A percentile compares a stretch with the other conserved stretches of the same genome.
Evolutionary conservation across 345 rosid species (phyloP).

Genomic region (Eucalyptus cloeziana): DNA sequence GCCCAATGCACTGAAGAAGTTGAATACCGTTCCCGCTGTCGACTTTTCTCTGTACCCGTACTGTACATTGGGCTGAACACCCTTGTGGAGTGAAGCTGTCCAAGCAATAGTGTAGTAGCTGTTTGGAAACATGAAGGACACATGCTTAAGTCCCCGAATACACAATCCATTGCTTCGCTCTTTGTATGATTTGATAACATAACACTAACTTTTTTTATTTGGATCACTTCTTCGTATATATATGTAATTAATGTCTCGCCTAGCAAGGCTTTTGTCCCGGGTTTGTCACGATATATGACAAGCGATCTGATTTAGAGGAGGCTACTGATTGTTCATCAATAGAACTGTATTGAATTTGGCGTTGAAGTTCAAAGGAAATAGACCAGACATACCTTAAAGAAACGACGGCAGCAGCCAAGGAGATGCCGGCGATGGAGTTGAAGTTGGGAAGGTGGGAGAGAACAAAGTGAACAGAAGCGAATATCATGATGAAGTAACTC

Average conservation of each 20-base stretch:
- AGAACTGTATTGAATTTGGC: background rate
- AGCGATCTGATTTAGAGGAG: background rate
- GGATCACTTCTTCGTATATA: background rate
- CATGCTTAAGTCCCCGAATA: background rate
- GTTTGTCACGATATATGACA: background rate
- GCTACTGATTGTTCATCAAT: background rate
- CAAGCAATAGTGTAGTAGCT: constrained; percentile 79
- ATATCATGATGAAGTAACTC: constrained; percentile 59
- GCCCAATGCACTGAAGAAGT: constrained; percentile 56
- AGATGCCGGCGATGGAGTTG: constrained; percentile 61
- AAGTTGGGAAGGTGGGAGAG: constrained; percentile 83
- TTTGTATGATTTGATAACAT: background rate
- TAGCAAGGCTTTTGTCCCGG: background rate
- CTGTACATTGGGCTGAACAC: constrained; percentile 34
- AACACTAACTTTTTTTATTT: background rate
- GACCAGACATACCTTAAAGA: too few relatives aligned
- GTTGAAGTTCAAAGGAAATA: background rate
- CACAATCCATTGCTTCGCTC: background rate
- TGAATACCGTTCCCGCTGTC: constrained; percentile 26
- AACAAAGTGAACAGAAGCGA: constrained; percentile 39
- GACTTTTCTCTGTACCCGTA: constrained; percentile 27
- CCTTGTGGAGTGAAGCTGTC: constrained; percentile 39
- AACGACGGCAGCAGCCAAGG: constrained; percentile 39
- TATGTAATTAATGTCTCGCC: background rate
- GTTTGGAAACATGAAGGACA: background rate